Base-by-base conservation (phyloP, 2,329 filamentous ascomycete species). In the Colletotrichum chrysophilum region DNA sequence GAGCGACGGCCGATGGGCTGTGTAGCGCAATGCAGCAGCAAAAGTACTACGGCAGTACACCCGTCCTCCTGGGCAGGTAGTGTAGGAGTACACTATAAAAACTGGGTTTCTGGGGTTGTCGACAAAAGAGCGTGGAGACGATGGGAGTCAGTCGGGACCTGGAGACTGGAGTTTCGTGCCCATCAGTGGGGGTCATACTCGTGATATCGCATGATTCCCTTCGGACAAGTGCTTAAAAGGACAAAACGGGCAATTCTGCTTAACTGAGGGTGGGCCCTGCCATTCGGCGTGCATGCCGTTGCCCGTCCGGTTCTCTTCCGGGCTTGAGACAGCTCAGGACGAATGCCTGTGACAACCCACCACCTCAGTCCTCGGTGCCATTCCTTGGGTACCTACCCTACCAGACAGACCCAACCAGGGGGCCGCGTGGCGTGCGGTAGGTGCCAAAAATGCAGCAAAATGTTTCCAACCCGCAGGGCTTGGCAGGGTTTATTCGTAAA, bases 261-360 rank as follows among this genome's bases (percentile, higher is more conserved):
- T 48, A 16, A 21, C n/a, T 58, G 12, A 32, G 8, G 55, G 70
- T 73, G 70, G 64, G 43, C 16, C 28, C 68, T 32, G 18, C 36
- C 48, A 21, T 56, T 76, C 70, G 64, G 74, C 74, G 21, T 58
- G 32, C 38, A 55, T 38, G 38, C 69, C 73, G 73, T 67, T 72
- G 28, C 62, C 73, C 73, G 73, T 75, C 73, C 70, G 73, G 64
- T 75, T 36, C 56, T 36, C 52, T 48, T 73, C 73, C 73, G 73
- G 73, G 26, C 43, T 52, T 52, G 43, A 52, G 43, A 52, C 43
- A 52, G 43, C 43, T 4, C 43, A 52, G n/a, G 18, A 12, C 38
- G 18, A n/a, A 12, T 48, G 9, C 38, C 18, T 43, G 10, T 6
- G 18, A 43, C 38, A 3, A 3, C 36, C 16, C 4, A 38, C 18